Evolutionary conservation across 1,139 yeast species (phyloP), one percentile per base, ranked within the genome.

Genomic region (Arxiozyma bovina): DNA sequence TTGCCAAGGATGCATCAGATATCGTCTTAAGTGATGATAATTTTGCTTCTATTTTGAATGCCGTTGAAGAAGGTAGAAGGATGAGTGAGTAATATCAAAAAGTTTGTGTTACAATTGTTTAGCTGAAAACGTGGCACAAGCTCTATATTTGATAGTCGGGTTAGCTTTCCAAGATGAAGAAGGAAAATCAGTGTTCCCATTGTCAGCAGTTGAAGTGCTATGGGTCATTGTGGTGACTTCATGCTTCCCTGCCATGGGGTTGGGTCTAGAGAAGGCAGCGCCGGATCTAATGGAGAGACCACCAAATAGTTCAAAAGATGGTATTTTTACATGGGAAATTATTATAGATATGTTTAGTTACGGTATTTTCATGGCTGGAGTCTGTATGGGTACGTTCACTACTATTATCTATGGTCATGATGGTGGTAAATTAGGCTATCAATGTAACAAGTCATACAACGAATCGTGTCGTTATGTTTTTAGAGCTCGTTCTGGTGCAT

Each of bases 151-250:
- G 60, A 85, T 94, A 68, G 95, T 65, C 49, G 71, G 71, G 43
- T 96, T 12, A 74, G 91, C 63, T 76, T 96, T 38, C 87, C 96
- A 15, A 72, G 91, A 62, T 81, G 86, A 69, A 83, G 89, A 54
- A 74, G 88, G 60, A 90, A 96, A 56, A 87, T 67, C 71, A 6
- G 70, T 67, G 12, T 60, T 90, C 66, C 99, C 99, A 11, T 77
- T 93, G 62, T 91, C 94, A 65, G 97, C 99, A 23, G 94, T 93
- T 94, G 98, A 93, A 75, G 94, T 94, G 60, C 75, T 93, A 64
- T 93, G 99, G 98, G 90, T 93, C 68, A 93, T 93, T 70, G 94
- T 93, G 53, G 79, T 93, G 59, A 93, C 94, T 93, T 98, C 94
- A 69, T 98, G 99, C 2, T 98, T 98, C 42, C 99, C 99, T 2